phyloP scores from a whole-genome alignment of 148 eudicot genomes.

The Pouteria glomerata region DNA sequence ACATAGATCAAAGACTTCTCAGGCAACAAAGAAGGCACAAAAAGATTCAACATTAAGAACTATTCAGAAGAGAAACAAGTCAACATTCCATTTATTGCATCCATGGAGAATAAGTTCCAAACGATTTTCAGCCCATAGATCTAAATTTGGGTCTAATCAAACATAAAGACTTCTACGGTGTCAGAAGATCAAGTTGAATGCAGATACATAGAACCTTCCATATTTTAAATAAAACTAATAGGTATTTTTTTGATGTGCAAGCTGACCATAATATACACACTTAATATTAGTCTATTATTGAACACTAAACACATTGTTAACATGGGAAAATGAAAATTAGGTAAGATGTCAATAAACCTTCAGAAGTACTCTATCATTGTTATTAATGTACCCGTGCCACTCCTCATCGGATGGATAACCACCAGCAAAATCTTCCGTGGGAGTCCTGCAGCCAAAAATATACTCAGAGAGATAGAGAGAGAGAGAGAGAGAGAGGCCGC shows the following conservation, averaged over 20 bases:
- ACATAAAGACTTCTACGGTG: background rate
- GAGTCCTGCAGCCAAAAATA: conserved; percentile 42
- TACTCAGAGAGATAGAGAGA: conserved; percentile 18
- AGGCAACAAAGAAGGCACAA: background rate
- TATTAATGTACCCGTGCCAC: conserved; percentile 53
- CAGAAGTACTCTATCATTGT: conserved; percentile 48
- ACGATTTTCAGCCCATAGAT: background rate
- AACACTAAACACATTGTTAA: background rate
- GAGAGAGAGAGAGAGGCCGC: too few species aligned
- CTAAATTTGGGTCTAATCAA: background rate
- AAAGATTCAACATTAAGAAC: background rate
- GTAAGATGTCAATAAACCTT: conserved; percentile 24
- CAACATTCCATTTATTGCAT: background rate
- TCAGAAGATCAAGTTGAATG: background rate
- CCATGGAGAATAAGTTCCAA: background rate
- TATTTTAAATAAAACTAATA: background rate
- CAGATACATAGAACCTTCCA: background rate
- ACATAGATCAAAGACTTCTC: background rate
- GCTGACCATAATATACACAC: background rate
- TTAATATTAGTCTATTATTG: background rate
- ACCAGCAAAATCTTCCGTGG: conserved; percentile 46
- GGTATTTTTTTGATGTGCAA: background rate
- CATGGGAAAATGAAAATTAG: background rate
- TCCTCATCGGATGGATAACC: conserved; percentile 52
- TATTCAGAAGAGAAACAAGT: background rate